phyloP scores from a whole-genome alignment of 768 basidiomycete genomes.

The Solioccasus polychromus region DNA sequence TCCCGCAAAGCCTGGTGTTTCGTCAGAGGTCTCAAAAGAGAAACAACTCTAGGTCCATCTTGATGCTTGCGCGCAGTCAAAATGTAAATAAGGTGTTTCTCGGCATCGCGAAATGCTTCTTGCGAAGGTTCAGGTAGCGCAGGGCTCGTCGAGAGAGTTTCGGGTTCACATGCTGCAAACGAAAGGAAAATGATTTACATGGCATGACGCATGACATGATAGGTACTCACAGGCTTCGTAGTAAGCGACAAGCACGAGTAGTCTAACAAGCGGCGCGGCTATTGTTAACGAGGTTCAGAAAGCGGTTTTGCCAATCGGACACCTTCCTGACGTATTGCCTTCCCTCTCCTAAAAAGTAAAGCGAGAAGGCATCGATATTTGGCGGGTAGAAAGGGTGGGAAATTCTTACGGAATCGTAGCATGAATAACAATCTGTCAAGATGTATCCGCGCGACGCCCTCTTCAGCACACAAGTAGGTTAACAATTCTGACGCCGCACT shows the following conservation, averaged over 20 bases:
- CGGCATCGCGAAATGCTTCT: constrained; percentile 12
- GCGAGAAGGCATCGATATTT: neutral
- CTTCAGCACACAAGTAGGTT: constrained; percentile 4
- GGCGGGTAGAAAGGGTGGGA: neutral
- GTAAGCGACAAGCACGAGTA: constrained; percentile 22
- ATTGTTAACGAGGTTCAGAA: constrained; percentile 10
- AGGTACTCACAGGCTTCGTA: constrained; percentile 18
- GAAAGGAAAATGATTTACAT: neutral
- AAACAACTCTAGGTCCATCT: constrained; percentile 18
- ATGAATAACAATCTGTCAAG: constrained; percentile 21
- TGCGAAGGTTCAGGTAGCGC: neutral
- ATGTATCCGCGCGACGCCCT: constrained; percentile 18
- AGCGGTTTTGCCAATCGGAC: constrained; percentile 8
- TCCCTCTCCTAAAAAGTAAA: constrained; percentile 19
- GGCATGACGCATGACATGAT: no score
- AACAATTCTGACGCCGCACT: constrained; percentile 14
- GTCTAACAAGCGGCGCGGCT: constrained; percentile 14
- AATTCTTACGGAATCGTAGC: constrained; percentile 19
- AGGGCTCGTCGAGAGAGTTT: neutral
- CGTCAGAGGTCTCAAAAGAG: constrained; percentile 22
- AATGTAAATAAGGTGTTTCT: constrained; percentile 11
- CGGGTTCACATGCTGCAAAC: constrained; percentile 10
- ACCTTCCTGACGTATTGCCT: constrained; percentile 18
- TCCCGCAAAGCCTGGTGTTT: constrained; percentile 13
- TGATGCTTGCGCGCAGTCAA: constrained; percentile 13